phyloP scores from a whole-genome alignment of 2,329 filamentous ascomycete species.

The Akanthomyces dipterigenus region DNA sequence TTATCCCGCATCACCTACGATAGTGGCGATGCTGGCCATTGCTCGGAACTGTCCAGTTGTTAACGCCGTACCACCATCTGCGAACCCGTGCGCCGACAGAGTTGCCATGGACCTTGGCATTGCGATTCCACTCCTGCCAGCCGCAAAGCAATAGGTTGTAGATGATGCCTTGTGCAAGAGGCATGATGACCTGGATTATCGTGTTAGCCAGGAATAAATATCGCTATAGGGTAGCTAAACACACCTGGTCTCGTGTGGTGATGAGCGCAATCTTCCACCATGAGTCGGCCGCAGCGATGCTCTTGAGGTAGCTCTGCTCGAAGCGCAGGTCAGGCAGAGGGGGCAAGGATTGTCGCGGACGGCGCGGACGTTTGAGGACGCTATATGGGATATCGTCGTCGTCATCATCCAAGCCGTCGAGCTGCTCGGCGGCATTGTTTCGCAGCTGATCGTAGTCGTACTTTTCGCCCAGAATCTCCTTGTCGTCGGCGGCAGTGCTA shows the following conservation, averaged over 20 bases:
- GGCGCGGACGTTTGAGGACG: conserved; percentile 49
- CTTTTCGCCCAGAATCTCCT: conserved; percentile 15
- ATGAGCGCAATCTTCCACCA: conserved; percentile 78
- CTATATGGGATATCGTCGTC: conserved; percentile 65
- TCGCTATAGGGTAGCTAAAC: conserved; percentile 11
- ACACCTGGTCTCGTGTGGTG: conserved; percentile 81
- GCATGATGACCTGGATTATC: conserved; percentile 65
- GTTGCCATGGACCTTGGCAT: conserved; percentile 67
- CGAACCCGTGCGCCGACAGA: conserved; percentile 70
- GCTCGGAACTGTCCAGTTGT: conserved; percentile 70
- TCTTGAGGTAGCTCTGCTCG: conserved; percentile 95
- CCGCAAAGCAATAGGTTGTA: conserved; percentile 81
- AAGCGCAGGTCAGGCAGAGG: conserved; percentile 86
- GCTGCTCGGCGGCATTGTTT: not conserved
- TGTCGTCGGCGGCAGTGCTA: conserved; percentile 64
- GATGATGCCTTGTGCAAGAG: conserved; percentile 78
- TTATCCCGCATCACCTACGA: conserved; percentile 4
- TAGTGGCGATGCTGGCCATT: conserved; percentile 8
- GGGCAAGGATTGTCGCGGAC: conserved; percentile 41
- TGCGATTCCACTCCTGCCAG: conserved; percentile 86
- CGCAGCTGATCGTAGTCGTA: not conserved
- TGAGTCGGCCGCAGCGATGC: conserved; percentile 71
- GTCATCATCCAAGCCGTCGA: conserved; percentile 33
- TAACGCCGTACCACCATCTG: conserved; percentile 92
- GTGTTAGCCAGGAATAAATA: not conserved